Percentiles rank a stretch among this genome's conserved stretches.
These are phyloP conservation scores for Coemansia sp. DNA, from an alignment of 192 early-diverging fungal species.

Conservation along the genomic window DNA sequence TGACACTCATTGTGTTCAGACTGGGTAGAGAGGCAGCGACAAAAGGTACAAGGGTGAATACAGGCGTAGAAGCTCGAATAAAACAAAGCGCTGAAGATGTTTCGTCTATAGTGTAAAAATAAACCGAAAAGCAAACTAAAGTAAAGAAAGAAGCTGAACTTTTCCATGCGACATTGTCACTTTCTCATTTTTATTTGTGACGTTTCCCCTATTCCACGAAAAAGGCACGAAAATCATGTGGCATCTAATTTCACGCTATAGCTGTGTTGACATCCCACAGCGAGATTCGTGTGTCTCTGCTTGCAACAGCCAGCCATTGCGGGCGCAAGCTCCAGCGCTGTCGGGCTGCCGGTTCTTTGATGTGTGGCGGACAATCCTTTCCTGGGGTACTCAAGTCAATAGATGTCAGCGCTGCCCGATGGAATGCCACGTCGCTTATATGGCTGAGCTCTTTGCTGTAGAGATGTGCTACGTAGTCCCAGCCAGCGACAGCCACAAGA, in stretches of 20 bases:
- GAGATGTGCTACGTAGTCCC: constrained; percentile 45
- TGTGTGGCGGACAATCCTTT: constrained; percentile 6
- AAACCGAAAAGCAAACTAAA: not conserved
- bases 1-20: not conserved
- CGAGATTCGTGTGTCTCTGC: constrained; percentile 44
- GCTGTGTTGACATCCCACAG: constrained; percentile 27
- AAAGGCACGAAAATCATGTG: not conserved
- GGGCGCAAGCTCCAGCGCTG: constrained; percentile 42
- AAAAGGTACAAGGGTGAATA: not conserved
- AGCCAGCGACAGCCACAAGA: constrained; percentile 35
- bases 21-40: not conserved
- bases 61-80: not conserved
- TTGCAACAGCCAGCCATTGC: constrained; percentile 46
- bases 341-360: constrained; percentile 22
- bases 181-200: not conserved
- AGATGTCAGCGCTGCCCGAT: constrained; percentile 41
- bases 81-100: not conserved
- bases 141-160: no score
- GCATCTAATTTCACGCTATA: no score
- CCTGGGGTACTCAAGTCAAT: constrained; percentile 35
- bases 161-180: no score
- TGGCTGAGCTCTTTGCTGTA: constrained; percentile 13
- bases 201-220: not conserved
- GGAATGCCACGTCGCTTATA: constrained; percentile 16
- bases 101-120: not conserved